Percentiles rank a stretch among this genome's conserved stretches.
Conservation (phyloP, 306 rosid genomes). For the Morella rubra region DNA sequence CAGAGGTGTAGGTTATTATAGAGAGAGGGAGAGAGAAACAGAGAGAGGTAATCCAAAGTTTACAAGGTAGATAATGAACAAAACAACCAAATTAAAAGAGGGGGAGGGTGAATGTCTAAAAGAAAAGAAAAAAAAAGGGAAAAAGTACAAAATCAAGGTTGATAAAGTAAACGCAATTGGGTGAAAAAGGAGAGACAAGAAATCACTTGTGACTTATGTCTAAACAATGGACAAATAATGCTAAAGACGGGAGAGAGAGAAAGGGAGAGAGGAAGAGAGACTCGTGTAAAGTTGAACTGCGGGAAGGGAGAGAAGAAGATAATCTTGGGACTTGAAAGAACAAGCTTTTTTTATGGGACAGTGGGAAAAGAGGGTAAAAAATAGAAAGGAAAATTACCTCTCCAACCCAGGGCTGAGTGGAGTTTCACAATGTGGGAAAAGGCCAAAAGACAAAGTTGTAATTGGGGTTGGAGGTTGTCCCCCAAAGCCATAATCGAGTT, state of each 20-base stretch:
- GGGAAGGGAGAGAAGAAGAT: constrained; percentile 18
- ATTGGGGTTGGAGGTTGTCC: constrained; percentile 44
- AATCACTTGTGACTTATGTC: constrained; percentile 67
- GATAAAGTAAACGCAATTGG: constrained; percentile 46
- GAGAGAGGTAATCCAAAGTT: constrained; percentile 38
- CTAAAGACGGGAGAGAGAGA: constrained; percentile 29
- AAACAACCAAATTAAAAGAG: constrained; percentile 41
- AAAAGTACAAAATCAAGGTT: constrained; percentile 48
- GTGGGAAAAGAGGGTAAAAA: constrained; percentile 9
- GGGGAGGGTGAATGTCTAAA: constrained; percentile 24
- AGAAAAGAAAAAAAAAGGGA: constrained; percentile 3
- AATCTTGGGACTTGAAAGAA: constrained; percentile 73
- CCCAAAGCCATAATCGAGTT: constrained; percentile 25
- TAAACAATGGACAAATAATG: constrained; percentile 48
- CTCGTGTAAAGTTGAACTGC: constrained; percentile 33
- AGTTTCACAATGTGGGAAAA: not conserved
- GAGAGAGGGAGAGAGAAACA: constrained; percentile 26
- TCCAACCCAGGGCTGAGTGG: constrained; percentile 23
- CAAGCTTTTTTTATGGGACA: constrained; percentile 31
- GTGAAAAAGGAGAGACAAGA: constrained; percentile 57
- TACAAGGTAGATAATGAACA: constrained; percentile 39
- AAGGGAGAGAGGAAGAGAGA: constrained; percentile 27
- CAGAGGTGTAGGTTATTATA: constrained; percentile 44
- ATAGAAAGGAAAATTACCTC: constrained; percentile 11
- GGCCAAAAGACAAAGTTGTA: constrained; percentile 36